Evolutionary conservation across 2,329 filamentous ascomycete species (phyloP).

Genomic region (Acephala macrosclerotiorum): DNA sequence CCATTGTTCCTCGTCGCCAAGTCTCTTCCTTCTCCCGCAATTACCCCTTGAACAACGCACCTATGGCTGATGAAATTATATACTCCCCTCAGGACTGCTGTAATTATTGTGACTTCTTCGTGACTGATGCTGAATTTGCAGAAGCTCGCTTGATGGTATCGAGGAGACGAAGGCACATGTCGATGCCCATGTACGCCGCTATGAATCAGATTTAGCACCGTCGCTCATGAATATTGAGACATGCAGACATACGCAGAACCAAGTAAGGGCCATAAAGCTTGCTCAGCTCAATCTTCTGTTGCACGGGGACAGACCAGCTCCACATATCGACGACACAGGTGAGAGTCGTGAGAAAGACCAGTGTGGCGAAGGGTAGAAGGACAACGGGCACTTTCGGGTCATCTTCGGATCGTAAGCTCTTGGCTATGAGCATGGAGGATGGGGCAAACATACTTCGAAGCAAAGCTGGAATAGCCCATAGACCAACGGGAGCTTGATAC

Average conservation of each 20-base stretch:
- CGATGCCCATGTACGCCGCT: conserved; percentile 51
- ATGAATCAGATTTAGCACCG: not conserved
- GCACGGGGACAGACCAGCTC: conserved; percentile 57
- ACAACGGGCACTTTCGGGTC: conserved; percentile 64
- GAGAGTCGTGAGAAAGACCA: conserved; percentile 67
- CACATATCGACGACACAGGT: conserved; percentile 68
- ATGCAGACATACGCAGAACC: conserved; percentile 55
- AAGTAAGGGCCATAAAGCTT: conserved; percentile 65
- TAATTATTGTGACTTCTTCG: conserved; percentile 11
- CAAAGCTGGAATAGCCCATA: conserved; percentile 66
- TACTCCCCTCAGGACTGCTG: too few relatives aligned
- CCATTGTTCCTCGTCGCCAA: not conserved
- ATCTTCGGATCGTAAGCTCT: conserved; percentile 47
- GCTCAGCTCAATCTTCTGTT: conserved; percentile 56
- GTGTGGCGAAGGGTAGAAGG: conserved; percentile 64
- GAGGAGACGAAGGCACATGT: conserved; percentile 48
- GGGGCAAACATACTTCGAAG: conserved; percentile 50
- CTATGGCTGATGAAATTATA: too few relatives aligned
- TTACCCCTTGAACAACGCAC: too few relatives aligned
- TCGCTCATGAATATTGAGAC: conserved; percentile 11
- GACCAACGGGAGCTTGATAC: conserved; percentile 66
- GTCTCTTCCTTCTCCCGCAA: not conserved
- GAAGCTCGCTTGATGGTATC: conserved; percentile 26
- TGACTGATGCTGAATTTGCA: not conserved
- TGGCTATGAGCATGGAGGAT: not conserved